Evolutionary conservation across 148 eudicot species (phyloP).

Genomic region (Drosera capensis): DNA sequence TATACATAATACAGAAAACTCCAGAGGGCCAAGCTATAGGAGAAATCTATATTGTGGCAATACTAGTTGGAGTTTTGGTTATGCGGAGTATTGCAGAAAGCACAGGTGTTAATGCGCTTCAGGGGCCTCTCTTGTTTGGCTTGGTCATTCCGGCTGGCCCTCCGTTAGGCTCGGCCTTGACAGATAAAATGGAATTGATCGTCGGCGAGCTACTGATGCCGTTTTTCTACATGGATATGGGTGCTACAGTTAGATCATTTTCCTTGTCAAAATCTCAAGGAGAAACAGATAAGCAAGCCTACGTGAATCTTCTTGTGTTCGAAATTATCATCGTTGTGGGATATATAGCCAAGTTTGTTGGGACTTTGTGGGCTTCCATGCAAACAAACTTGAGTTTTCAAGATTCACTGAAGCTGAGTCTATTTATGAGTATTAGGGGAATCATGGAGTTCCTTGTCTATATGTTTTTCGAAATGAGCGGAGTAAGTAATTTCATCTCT

Average conservation of each 20-base stretch:
- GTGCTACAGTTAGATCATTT: constrained; percentile 1
- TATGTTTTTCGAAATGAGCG: background rate
- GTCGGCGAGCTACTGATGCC: constrained; percentile 8
- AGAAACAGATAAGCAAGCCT: no score
- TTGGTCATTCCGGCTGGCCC: constrained; percentile 14
- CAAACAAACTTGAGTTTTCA: background rate
- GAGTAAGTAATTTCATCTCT: background rate
- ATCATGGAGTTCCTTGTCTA: background rate
- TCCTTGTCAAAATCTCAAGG: no score
- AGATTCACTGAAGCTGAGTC: background rate
- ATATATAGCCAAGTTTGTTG: background rate
- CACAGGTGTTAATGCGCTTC: background rate
- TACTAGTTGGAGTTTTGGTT: background rate
- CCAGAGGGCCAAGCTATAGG: background rate
- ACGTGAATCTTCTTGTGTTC: background rate
- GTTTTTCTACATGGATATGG: constrained; percentile 11
- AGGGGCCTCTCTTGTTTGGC: constrained; percentile 10
- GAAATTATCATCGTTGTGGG: background rate
- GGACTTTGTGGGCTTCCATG: background rate
- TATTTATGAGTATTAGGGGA: background rate
- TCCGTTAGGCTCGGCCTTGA: constrained; percentile 10
- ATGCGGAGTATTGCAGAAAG: background rate
- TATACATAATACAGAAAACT: background rate
- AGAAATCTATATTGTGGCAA: background rate
- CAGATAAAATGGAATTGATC: constrained; percentile 6